These are phyloP conservation scores for Cyanodermella asteris DNA, from an alignment of 2,329 filamentous ascomycete species.

Conservation along the genomic window DNA sequence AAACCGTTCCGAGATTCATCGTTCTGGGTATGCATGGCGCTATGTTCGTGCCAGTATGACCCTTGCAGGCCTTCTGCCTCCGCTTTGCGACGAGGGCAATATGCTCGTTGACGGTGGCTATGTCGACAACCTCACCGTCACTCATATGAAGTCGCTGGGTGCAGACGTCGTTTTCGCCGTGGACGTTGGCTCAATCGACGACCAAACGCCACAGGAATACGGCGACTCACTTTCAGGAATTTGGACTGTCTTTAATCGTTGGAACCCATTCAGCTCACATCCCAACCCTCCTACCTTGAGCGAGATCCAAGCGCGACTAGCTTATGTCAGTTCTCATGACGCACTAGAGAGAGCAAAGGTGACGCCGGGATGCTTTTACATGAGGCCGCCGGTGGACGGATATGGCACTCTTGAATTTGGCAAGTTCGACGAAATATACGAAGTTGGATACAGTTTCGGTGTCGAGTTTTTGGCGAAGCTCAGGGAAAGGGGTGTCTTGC, in stretches of 20 bases:
- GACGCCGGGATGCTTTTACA: slow-evolving; percentile 79
- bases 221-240: slow-evolving; percentile 86
- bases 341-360: slow-evolving; percentile 83
- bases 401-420: slow-evolving; percentile 92
- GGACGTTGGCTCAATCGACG: slow-evolving; percentile 81
- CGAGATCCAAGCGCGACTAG: slow-evolving; percentile 84
- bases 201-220: slow-evolving; percentile 76
- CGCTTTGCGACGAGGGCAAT: slow-evolving; percentile 86
- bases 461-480: slow-evolving; percentile 58
- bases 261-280: slow-evolving; percentile 79
- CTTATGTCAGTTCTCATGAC: slow-evolving; percentile 87
- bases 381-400: slow-evolving; percentile 80
- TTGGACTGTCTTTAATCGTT: slow-evolving; percentile 87
- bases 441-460: slow-evolving; percentile 70
- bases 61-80: slow-evolving; percentile 73
- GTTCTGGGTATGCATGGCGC: slow-evolving; percentile 89
- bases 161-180: slow-evolving; percentile 89
- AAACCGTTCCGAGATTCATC: slow-evolving; percentile 77
- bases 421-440: slow-evolving; percentile 93
- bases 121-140: slow-evolving; percentile 88
- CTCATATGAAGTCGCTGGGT: slow-evolving; percentile 88
- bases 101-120: slow-evolving; percentile 96
- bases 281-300: slow-evolving; percentile 87
- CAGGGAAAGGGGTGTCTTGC: slow-evolving; percentile 55
- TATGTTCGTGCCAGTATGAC: slow-evolving; percentile 96